Percentiles rank a stretch among this genome's conserved stretches.
These are phyloP conservation scores for Ilex asprella DNA, from an alignment of 257 asterid species.

Conservation along the genomic window DNA sequence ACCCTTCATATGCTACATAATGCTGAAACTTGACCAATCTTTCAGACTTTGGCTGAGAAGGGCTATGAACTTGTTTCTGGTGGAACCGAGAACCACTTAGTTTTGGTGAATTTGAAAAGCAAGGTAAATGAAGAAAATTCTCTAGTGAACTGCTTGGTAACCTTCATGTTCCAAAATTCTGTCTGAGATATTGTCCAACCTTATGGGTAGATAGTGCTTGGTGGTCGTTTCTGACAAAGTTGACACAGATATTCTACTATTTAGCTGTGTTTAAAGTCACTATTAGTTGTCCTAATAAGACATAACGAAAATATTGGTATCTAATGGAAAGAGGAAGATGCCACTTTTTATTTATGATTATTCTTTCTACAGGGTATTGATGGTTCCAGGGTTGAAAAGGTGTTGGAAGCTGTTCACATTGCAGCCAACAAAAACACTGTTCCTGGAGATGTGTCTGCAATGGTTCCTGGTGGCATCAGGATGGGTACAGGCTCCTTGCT, in stretches of 20 bases:
- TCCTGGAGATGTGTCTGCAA: conserved; percentile 92
- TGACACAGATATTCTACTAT: too few species aligned
- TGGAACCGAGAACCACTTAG: conserved; percentile 85
- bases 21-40: background rate
- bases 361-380: conserved; percentile 50
- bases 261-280: too few species aligned
- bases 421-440: conserved; percentile 91
- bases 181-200: too few species aligned
- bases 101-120: conserved; percentile 68
- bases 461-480: conserved; percentile 97
- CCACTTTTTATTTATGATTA: too few species aligned
- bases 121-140: conserved; percentile 30
- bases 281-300: too few species aligned
- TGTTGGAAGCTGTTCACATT: conserved; percentile 77
- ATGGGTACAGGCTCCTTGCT: conserved; percentile 45
- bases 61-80: conserved; percentile 91
- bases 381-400: conserved; percentile 87
- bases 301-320: too few species aligned
- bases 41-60: conserved; percentile 42
- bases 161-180: too few species aligned
- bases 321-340: too few species aligned
- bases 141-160: too few species aligned
- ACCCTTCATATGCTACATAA: too few species aligned
- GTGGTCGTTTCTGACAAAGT: too few species aligned
- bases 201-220: too few species aligned